Base-by-base conservation (phyloP, 2,329 filamentous ascomycete species). In the Lasiodiplodia theobromae region DNA sequence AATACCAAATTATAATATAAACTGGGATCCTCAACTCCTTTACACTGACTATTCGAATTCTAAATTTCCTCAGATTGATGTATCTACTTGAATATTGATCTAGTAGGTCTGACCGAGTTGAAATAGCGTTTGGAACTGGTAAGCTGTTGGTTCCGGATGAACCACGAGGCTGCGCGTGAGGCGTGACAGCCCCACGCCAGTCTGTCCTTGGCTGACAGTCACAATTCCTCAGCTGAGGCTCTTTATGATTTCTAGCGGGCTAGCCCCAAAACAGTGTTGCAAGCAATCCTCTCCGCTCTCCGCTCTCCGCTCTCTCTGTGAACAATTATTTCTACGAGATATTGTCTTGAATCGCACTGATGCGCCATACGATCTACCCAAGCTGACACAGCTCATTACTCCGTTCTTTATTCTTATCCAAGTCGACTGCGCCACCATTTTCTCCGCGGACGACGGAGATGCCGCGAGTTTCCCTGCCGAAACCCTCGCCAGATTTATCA, bases 381-480 rank as follows among this genome's bases (percentile, higher is more conserved):
- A 23, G 49, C 49, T 51, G 23, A 51, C 16, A 11, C n/a, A 51
- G 3, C 4, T 2, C 18, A 51, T 2, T 21, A 2, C 11, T 21
- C 16, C 21, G 8, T 8, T 51, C 49, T 51, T 11, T 23, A n/a
- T 51, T 51, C 49, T 51, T 1, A 6, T 11, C 14, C n/a, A 47
- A 47, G 44, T 21, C 31, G 8, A 11, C 49, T 21, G 4, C 44
- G 49, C 8, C 1, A 21, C 21, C 49, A 51, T 7, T 21, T 3
- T 25, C 8, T 31, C 25, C 6, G 23, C 25, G 10, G 51, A 14
- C 4, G 16, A 54, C 51, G 25, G 12, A 54, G 25, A 54, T 54
- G 51, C 51, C 51, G 3, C 51, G 51, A 54, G 28, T 54, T 21
- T 28, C 51, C 25, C 51, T 54, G 21, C 51, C 51, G 51, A 54